Evolutionary conservation across 352 stramenopile species (phyloP), one percentile per base, ranked within the genome.

Genomic region (Globisporangium emineosum): DNA sequence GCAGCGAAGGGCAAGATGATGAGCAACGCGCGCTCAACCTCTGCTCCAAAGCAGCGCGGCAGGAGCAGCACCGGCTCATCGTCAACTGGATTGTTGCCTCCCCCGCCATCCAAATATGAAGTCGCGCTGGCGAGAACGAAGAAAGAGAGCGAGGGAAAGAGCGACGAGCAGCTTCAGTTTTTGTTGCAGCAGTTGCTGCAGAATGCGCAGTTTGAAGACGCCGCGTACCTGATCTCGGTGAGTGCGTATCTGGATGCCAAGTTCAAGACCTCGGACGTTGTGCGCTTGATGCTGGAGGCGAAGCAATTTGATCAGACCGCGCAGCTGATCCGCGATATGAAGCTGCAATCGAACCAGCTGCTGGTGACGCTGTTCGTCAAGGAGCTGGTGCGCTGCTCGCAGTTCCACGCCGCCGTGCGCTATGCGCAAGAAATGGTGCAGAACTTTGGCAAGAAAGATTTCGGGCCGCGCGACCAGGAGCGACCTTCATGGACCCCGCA

Each of bases 281-380:
- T 91, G 64, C 83, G 86, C 5, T 75, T 94, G 35, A 80, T 94
- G 70, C 66, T 95, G 32, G 87, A 89, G 63, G 60, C 73, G 52
- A 68, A 75, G 66, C 64, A 81, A 52, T 78, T 84, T 35, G 81
- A 93, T 21, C 72, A 86, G 57, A 81, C 83, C 9, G 83, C 74
- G 61, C 79, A 87, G 43, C 70, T 93, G 19, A 91, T 95, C 52
- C 85, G 84, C 45, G 83, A 91, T 45, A 68, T 94, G 55, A 83
- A 90, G 30, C 51, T 94, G 53, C 68, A 86, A 21, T 49, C 63
- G 25, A 91, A 93, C 58, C 81, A 91, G 62, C 62, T 77, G n/a
- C 82, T 93, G 9, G 81, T 95, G 25, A 94, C 83, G 65, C 71
- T 94, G 40, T 78, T 93, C 12, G 86, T 95, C 54, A 93, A 89